These are phyloP conservation scores for Penicillium steckii DNA, from an alignment of 495 filamentous ascomycete genomes.

Conservation along the genomic window DNA sequence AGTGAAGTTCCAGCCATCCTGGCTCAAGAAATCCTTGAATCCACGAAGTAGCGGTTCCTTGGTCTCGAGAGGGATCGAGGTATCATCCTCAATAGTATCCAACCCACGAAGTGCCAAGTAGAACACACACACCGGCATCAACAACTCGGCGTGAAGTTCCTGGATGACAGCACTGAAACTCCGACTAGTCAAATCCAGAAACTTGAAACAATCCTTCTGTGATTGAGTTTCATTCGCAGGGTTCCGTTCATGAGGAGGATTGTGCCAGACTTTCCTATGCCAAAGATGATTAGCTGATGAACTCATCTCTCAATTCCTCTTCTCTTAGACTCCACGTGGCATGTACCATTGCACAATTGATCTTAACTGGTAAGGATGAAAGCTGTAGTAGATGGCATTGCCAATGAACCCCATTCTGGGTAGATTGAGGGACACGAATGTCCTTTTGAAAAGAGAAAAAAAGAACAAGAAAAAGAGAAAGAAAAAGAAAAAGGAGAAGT, in stretches of 20 bases:
- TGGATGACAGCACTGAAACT: constrained; percentile 93
- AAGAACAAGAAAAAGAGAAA: constrained; percentile 4
- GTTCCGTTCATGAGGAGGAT: constrained; percentile 83
- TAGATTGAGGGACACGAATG: constrained; percentile 5
- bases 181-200: constrained; percentile 84
- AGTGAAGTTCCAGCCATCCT: constrained; percentile 86
- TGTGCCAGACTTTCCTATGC: constrained; percentile 92
- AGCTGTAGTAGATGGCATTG: constrained; percentile 68
- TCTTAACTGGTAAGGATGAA: constrained; percentile 78
- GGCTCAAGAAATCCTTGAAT: constrained; percentile 73
- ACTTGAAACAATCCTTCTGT: constrained; percentile 77
- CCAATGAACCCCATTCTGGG: constrained; percentile 51
- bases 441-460: neutral
- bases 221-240: constrained; percentile 68
- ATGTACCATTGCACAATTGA: constrained; percentile 89
- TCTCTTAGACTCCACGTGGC: neutral
- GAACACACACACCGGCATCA: constrained; percentile 89
- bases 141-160: constrained; percentile 89
- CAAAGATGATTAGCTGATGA: constrained; percentile 1
- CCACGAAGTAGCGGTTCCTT: constrained; percentile 86
- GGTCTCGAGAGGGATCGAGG: constrained; percentile 74
- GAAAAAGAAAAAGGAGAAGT: constrained; percentile 4
- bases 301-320: neutral
- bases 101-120: constrained; percentile 88
- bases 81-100: constrained; percentile 98